Conservation (phyloP, 768 basidiomycete genomes). For the Cystofilobasidium ferigula region DNA sequence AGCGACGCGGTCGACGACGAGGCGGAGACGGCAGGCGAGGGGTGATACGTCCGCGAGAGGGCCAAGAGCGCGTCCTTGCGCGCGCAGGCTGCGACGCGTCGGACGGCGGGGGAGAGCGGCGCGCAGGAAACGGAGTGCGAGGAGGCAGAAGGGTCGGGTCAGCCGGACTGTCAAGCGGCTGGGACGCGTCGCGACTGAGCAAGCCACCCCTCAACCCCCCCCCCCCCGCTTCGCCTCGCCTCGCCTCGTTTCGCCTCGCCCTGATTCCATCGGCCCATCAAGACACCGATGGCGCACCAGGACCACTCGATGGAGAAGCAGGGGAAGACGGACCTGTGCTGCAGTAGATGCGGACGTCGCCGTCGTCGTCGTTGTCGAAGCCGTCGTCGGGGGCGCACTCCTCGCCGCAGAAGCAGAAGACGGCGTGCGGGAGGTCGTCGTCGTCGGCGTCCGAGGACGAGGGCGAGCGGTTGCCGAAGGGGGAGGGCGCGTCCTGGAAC, state of each 20-base stretch:
- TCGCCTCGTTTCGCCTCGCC: too few relatives aligned
- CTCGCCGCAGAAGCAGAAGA: slow-evolving; percentile 24
- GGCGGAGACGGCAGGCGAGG: not conserved
- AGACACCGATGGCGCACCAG: too few relatives aligned
- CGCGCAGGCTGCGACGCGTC: slow-evolving; percentile 6
- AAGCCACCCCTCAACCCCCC: too few relatives aligned
- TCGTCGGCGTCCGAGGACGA: not conserved
- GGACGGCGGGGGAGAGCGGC: not conserved
- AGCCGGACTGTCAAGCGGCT: too few relatives aligned
- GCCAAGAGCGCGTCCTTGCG: slow-evolving; percentile 22
- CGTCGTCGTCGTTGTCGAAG: not conserved
- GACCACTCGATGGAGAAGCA: not conserved
- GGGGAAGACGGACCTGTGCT: slow-evolving; percentile 6
- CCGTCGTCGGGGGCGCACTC: slow-evolving; percentile 14
- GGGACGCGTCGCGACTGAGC: too few relatives aligned
- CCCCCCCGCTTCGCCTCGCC: too few relatives aligned
- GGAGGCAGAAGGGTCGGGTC: not conserved
- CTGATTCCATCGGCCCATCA: too few relatives aligned
- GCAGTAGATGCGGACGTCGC: slow-evolving; percentile 19
- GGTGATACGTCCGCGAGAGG: slow-evolving; percentile 14
- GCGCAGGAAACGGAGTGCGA: too few relatives aligned
- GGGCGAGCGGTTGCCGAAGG: slow-evolving; percentile 1
- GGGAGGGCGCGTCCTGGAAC: slow-evolving; percentile 22
- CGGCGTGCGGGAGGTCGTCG: not conserved
- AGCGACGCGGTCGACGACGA: slow-evolving; percentile 8